Evolutionary conservation across 1,284 basidiomycete genomes (phyloP), one percentile per base, ranked within the genome.

Genomic region (Sporisorium scitamineum): DNA sequence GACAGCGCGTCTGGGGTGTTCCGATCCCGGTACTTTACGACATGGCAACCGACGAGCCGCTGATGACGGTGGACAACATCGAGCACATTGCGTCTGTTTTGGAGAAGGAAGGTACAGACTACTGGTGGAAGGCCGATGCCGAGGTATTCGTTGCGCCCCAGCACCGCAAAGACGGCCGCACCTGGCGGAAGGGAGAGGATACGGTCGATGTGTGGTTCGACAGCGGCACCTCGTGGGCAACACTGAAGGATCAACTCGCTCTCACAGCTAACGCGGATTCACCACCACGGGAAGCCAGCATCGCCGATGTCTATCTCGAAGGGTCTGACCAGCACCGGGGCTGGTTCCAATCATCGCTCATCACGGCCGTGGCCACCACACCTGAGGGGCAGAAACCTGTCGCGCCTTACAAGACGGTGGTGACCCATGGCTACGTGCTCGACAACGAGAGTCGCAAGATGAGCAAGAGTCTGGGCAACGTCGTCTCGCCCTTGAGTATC

Each of bases 161-260:
- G 34, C 74, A 83, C 45, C 73, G 70, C 27, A 44, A 60, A 5
- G 41, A 42, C 5, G 57, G 62, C 22, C 66, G 61, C 22, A 41
- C 32, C 1, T 83, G 81, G 81, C 62, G 66, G 18, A 81, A 80
- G 42, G 92, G 95, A 9, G 91, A 89, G 2, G 97, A 99, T 84
- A 99, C 96, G 0, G 93, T 99, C 89, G 97, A 99, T 84, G 97
- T 99, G 4, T 99, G 97, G 97, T 99, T 99, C 80, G 97, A 99
- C 87, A 96, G 94, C 80, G 97, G 97, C 2, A 91, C 93, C 1
- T 94, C 95, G 1, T 99, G 97, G 97, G 91, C 93, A 1, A 90
- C 94, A 86, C 87, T 97, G 37, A 34, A 81, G 81, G 31, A 88
- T 88, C 14, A 82, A 79, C 52, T 80, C 73, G 54, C 47, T 2